Conservation (phyloP, 2,329 filamentous ascomycete species). For the Scedosporium aurantiacum region DNA sequence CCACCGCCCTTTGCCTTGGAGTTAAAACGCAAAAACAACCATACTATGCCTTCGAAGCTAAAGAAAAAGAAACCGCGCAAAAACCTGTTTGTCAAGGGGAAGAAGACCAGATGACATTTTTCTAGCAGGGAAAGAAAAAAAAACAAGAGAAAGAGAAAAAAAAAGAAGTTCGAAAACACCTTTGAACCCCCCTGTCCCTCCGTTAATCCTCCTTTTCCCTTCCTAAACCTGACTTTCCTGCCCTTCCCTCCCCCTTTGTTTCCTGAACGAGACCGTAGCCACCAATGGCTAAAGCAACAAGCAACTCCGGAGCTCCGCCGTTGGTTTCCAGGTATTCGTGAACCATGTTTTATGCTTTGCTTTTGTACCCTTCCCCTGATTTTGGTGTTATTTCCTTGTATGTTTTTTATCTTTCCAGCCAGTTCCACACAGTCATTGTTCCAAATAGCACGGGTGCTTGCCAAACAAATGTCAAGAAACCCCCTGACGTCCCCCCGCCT, state of each 20-base stretch:
- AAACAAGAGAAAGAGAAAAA: conserved; percentile 11
- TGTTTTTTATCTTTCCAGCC: conserved; percentile 29
- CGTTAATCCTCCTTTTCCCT: conserved; percentile 2
- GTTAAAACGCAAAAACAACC: not conserved
- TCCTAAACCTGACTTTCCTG: conserved; percentile 1
- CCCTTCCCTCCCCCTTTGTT: not conserved
- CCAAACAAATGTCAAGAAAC: conserved; percentile 16
- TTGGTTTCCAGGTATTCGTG: conserved; percentile 3
- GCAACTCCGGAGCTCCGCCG: conserved; percentile 5
- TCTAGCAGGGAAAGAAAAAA: conserved; percentile 13
- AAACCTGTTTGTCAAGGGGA: conserved; percentile 1
- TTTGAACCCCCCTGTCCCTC: conserved; percentile 6
- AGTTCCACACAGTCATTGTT: conserved; percentile 7
- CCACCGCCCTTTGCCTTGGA: not conserved
- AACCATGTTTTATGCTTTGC: conserved; percentile 7
- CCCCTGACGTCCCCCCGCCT: conserved; percentile 15
- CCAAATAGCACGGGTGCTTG: conserved; percentile 15
- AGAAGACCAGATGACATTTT: not conserved
- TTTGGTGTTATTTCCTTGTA: conserved; percentile 4
- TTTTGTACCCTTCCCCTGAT: conserved; percentile 9
- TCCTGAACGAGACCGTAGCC: not conserved
- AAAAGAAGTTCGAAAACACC: conserved; percentile 11
- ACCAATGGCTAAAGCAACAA: not conserved
- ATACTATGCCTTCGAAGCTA: conserved; percentile 5
- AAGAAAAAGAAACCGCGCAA: conserved; percentile 7